These are phyloP conservation scores for Mycena vitilis DNA, from an alignment of 768 basidiomycete species.

Conservation along the genomic window DNA sequence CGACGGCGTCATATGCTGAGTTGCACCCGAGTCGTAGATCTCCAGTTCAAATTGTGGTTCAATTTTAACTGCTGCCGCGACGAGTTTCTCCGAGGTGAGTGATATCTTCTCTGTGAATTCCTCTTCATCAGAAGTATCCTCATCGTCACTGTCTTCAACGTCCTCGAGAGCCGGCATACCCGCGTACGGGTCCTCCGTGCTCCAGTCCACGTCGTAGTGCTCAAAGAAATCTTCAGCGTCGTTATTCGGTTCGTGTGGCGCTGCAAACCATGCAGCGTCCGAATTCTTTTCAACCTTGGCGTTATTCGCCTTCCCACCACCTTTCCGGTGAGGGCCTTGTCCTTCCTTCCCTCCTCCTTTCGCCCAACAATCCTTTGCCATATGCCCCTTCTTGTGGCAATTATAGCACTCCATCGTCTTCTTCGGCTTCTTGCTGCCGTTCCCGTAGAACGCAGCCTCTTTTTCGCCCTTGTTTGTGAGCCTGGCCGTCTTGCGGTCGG, in stretches of 20 bases:
- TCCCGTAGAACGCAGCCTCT: conserved; percentile 3
- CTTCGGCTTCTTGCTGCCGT: conserved; percentile 5
- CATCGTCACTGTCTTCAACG: neutral
- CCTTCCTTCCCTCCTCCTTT: conserved; percentile 47
- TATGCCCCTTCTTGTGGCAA: conserved; percentile 46
- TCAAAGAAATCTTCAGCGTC: conserved; percentile 2
- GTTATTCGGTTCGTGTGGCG: neutral
- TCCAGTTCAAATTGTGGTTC: conserved; percentile 42
- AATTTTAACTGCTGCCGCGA: no score
- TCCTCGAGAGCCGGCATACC: neutral
- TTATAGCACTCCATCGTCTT: conserved; percentile 41
- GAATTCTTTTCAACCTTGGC: neutral
- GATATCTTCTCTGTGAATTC: neutral
- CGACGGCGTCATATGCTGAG: conserved; percentile 51
- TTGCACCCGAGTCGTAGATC: conserved; percentile 51
- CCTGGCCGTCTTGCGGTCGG: conserved; percentile 6
- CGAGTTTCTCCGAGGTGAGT: no score
- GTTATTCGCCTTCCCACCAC: conserved; percentile 5
- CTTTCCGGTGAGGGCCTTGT: conserved; percentile 39
- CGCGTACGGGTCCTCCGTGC: neutral
- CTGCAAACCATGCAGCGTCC: conserved; percentile 2
- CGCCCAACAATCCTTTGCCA: conserved; percentile 47
- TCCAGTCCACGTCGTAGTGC: neutral
- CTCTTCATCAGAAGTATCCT: no score
- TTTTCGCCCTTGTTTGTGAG: conserved; percentile 3